These are phyloP conservation scores for Hypoxylon subgilvum DNA, from an alignment of 495 filamentous ascomycete species.

Conservation along the genomic window DNA sequence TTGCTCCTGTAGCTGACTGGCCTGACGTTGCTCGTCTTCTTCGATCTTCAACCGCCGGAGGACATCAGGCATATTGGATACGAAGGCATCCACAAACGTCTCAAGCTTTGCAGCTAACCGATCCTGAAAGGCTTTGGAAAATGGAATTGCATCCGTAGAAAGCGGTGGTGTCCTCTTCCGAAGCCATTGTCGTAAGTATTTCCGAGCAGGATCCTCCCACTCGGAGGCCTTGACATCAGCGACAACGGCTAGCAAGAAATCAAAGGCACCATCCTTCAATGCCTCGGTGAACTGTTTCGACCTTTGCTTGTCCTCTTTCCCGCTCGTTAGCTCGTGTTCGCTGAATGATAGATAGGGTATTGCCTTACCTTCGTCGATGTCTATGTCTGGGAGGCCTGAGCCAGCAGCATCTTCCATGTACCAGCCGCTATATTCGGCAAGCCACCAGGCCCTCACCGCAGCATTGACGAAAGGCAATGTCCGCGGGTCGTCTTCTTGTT, in stretches of 20 bases:
- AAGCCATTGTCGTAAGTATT: conserved; percentile 74
- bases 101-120: conserved; percentile 81
- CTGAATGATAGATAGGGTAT: conserved; percentile 1
- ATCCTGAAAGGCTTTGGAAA: conserved; percentile 67
- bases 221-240: conserved; percentile 72
- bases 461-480: conserved; percentile 74
- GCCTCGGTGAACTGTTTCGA: conserved; percentile 73
- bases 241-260: conserved; percentile 84
- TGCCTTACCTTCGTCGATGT: conserved; percentile 53
- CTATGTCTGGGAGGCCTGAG: conserved; percentile 58
- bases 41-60: conserved; percentile 83
- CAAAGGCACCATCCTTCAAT: conserved; percentile 89
- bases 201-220: conserved; percentile 81
- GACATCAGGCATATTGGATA: conserved; percentile 92
- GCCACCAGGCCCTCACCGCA: conserved; percentile 78
- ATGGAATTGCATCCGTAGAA: conserved; percentile 63
- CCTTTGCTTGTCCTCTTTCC: conserved; percentile 67
- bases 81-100: conserved; percentile 83
- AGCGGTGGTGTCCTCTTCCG: conserved; percentile 76
- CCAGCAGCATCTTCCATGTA: conserved; percentile 72
- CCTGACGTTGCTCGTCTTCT: conserved; percentile 82
- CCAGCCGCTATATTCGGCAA: conserved; percentile 89
- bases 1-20: conserved; percentile 74
- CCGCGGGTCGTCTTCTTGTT: conserved; percentile 70
- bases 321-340: conserved; percentile 28